Conservation (phyloP, 2,329 filamentous ascomycete species). For the Cercospora berteroae region DNA sequence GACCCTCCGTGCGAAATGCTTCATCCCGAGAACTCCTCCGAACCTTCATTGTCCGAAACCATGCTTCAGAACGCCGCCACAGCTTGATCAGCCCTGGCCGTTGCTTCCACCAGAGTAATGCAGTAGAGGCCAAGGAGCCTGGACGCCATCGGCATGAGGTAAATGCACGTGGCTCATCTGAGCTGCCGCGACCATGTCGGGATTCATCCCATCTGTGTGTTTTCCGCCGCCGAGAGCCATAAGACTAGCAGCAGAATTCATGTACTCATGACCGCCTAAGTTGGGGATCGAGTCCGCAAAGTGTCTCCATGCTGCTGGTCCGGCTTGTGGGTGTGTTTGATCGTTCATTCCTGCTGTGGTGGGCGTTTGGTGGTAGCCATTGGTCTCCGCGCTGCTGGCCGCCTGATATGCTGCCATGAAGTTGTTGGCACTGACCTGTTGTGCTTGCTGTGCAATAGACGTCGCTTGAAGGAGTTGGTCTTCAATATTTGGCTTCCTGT, state of each 20-base stretch:
- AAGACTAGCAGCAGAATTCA: constrained; percentile 16
- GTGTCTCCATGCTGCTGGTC: constrained; percentile 35
- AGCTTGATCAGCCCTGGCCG: not conserved
- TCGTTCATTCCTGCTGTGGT: constrained; percentile 18
- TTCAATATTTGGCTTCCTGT: constrained; percentile 29
- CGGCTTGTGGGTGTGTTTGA: constrained; percentile 21
- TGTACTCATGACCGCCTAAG: constrained; percentile 22
- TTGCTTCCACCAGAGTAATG: not conserved
- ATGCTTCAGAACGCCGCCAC: not conserved
- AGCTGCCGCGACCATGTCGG: constrained; percentile 16
- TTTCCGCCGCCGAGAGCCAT: constrained; percentile 22
- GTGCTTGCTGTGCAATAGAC: constrained; percentile 10
- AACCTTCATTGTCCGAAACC: not conserved
- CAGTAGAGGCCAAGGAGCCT: constrained; percentile 28
- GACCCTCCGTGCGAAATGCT: not conserved
- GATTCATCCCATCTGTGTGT: constrained; percentile 11
- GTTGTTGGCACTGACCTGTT: constrained; percentile 18
- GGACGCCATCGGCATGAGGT: constrained; percentile 20
- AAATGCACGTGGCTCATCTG: constrained; percentile 27
- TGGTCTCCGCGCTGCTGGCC: constrained; percentile 13
- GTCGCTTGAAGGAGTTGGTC: constrained; percentile 24
- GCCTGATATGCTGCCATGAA: constrained; percentile 26
- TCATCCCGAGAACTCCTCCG: not conserved
- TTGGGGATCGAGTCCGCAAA: constrained; percentile 33
- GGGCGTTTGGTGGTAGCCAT: constrained; percentile 15